Evolutionary conservation across 2,329 filamentous ascomycete genomes (phyloP), one percentile per base, ranked within the genome.

Genomic region (Epichloe coenophiala): DNA sequence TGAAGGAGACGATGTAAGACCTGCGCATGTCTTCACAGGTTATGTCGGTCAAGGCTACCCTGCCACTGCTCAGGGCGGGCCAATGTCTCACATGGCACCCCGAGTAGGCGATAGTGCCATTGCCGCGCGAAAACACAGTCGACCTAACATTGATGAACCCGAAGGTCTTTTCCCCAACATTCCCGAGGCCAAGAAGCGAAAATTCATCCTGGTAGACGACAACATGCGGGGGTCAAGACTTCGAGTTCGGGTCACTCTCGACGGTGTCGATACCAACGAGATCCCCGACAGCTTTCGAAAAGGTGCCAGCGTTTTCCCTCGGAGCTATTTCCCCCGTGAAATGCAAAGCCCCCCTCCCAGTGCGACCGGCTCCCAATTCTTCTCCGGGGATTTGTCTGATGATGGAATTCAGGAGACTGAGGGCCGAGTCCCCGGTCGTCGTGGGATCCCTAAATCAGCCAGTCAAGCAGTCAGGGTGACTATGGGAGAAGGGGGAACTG

Each of bases 151-250:
- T 54, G 74, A 83, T 60, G 77, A 79, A 54, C 71, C 84, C 48
- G 77, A 81, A 15, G 81, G 82, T 46, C 78, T 96, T 43, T 96
- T 96, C 65, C 88, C 88, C 46, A 85, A 93, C 57, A 78, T 95
- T 48, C 89, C 90, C 1, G 88, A 93, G 61, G 83, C 84, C 48
- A 95, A 95, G 71, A 88, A 88, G 62, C 85, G 91, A 63, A 97
- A 96, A 68, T 97, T 97, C 67, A 95, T 97, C 58, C 79, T 97
- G 9, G 89, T 97, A 31, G 90, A 96, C 57, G 91, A 97, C 65
- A 83, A 81, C 48, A 85, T 89, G 55, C 84, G 88, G 37, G 37
- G 84, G 48, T 84, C 81, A 47, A 80, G 89, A 41, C 83, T 96
- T 2, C 83, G 91, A 15, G 90, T 97, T 44, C 85, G 90, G 54